Evolutionary conservation across 106 monocot species (phyloP).

Genomic region (Platanthera zijinensis): DNA sequence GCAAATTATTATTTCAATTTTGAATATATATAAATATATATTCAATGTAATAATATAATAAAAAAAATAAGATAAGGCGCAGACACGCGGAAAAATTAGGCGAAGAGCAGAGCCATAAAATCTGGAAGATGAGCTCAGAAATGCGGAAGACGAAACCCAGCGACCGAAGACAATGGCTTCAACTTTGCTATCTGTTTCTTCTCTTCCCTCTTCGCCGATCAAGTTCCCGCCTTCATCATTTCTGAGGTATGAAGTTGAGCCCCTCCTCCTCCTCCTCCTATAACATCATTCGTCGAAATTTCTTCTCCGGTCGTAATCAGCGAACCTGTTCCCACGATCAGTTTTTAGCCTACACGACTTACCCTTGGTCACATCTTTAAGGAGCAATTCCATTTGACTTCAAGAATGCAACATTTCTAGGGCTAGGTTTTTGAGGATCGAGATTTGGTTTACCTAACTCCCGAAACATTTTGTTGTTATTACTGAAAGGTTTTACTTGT

Average conservation of each 20-base stretch:
- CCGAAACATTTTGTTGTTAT: background rate
- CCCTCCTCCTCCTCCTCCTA: background rate
- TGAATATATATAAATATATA: too few species aligned
- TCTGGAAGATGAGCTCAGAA: background rate
- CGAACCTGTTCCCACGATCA: background rate
- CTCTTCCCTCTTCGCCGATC: background rate
- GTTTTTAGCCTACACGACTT: background rate
- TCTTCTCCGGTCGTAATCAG: background rate
- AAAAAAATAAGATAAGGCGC: too few species aligned
- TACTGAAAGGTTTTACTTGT: background rate
- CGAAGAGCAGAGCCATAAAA: too few species aligned
- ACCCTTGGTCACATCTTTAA: too few species aligned
- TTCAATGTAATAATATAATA: too few species aligned
- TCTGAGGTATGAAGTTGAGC: background rate
- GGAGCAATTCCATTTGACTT: too few species aligned
- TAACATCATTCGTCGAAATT: background rate
- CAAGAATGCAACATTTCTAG: background rate
- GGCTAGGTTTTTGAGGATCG: background rate
- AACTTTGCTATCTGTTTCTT: background rate
- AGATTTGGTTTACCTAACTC: background rate
- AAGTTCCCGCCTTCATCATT: background rate
- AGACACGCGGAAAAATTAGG: too few species aligned
- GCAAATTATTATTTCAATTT: too few species aligned
- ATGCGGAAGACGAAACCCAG: background rate
- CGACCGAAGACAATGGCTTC: background rate